A percentile compares a stretch with the other conserved stretches of the same genome.
Evolutionary conservation across 495 filamentous ascomycete genomes (phyloP).

Genomic region (Rhypophila decipiens): DNA sequence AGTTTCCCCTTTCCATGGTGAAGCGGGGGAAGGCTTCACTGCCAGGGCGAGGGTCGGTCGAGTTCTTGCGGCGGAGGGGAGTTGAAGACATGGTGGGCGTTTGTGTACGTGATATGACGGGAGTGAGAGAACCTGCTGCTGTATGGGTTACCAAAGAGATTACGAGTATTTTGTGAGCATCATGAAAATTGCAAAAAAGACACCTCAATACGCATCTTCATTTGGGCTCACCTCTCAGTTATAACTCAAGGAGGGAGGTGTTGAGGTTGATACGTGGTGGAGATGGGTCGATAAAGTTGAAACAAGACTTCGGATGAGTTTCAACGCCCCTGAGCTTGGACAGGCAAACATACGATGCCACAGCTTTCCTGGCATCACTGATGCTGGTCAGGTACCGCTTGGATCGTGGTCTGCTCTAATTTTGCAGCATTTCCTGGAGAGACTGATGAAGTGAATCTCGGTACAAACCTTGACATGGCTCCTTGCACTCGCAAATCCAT

Average conservation of each 20-base stretch:
- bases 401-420: no score
- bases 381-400: no score
- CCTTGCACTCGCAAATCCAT: no score
- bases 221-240: no score
- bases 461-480: no score
- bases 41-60: conserved; percentile 18
- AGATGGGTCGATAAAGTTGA: conserved; percentile 1
- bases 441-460: no score
- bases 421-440: no score
- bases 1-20: neutral
- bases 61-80: conserved; percentile 13
- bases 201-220: no score
- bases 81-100: conserved; percentile 15
- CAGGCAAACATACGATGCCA: conserved; percentile 1
- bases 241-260: no score
- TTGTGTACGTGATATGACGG: no score
- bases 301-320: conserved; percentile 1
- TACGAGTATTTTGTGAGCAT: neutral
- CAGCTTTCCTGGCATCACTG: no score
- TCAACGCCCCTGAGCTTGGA: neutral
- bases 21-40: conserved; percentile 13
- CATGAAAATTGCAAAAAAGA: neutral
- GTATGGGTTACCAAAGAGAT: neutral
- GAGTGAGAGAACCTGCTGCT: no score
- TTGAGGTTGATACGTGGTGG: neutral